Evolutionary conservation across 495 filamentous ascomycete species (phyloP).

Genomic region (Immersiella caudata): DNA sequence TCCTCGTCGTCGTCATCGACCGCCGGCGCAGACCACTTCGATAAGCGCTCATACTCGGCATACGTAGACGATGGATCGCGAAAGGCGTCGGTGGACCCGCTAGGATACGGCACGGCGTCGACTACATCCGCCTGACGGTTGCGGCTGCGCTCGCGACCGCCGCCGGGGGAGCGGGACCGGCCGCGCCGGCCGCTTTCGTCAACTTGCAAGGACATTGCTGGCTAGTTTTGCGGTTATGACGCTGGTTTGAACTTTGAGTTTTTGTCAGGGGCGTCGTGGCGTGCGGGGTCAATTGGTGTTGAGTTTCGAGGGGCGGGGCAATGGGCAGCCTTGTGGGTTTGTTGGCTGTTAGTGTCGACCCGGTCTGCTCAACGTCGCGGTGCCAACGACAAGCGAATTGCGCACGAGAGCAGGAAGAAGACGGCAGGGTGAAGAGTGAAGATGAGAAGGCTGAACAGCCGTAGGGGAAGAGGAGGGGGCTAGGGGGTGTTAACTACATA

Average conservation of each 20-base stretch:
- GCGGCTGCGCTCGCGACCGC: constrained; percentile 46
- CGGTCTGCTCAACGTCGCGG: no score
- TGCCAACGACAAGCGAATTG: no score
- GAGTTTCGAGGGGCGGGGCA: background rate
- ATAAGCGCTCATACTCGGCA: constrained; percentile 38
- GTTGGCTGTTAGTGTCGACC: background rate
- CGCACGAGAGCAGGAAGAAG: background rate
- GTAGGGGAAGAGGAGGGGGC: background rate
- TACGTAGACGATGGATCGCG: constrained; percentile 36
- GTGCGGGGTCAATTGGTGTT: background rate
- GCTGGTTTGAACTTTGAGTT: background rate
- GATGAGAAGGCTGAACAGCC: background rate
- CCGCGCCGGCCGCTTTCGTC: constrained; percentile 61
- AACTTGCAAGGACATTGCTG: constrained; percentile 55
- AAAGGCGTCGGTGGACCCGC: constrained; percentile 39
- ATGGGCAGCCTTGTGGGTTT: background rate
- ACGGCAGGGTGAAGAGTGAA: background rate
- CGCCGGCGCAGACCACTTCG: constrained; percentile 33
- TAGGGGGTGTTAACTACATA: background rate
- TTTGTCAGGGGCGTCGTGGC: background rate
- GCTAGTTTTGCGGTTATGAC: background rate
- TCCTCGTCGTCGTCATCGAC: constrained; percentile 27
- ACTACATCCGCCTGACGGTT: constrained; percentile 41
- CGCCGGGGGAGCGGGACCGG: constrained; percentile 62
- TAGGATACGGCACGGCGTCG: constrained; percentile 54